Evolutionary conservation across 805 yeast species (phyloP).

Genomic region (Suhomyces sp.): DNA sequence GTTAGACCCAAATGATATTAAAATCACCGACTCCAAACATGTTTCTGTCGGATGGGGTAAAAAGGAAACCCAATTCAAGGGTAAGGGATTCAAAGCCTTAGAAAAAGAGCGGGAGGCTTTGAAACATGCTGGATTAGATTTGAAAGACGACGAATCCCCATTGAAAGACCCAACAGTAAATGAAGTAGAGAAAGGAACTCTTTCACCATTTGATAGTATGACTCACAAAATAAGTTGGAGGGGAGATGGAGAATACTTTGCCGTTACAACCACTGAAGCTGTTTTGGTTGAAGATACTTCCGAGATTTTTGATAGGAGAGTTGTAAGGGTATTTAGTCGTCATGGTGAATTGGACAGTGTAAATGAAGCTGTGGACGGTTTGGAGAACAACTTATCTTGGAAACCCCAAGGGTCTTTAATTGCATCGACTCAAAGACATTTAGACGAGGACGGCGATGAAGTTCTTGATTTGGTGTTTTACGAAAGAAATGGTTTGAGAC

Average conservation of each 20-base stretch:
- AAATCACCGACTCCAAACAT: conserved; percentile 60
- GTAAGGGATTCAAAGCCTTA: conserved; percentile 80
- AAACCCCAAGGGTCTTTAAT: conserved; percentile 86
- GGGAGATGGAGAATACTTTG: conserved; percentile 87
- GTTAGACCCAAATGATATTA: conserved; percentile 60
- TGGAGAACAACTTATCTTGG: conserved; percentile 77
- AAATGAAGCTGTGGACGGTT: conserved; percentile 84
- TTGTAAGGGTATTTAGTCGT: conserved; percentile 76
- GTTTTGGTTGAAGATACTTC: conserved; percentile 39
- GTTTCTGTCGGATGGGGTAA: conserved; percentile 99
- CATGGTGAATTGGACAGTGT: conserved; percentile 77
- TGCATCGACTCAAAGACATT: conserved; percentile 72
- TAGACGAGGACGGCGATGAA: conserved; percentile 49
- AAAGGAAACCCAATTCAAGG: conserved; percentile 93
- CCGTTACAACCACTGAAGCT: conserved; percentile 61
- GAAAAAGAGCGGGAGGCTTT: conserved; percentile 60
- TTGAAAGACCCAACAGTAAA: conserved; percentile 87
- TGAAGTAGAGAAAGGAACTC: conserved; percentile 64
- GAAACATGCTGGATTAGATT: conserved; percentile 65
- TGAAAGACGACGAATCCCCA: conserved; percentile 54
- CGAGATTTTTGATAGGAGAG: conserved; percentile 55
- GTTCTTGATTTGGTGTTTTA: conserved; percentile 66
- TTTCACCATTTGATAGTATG: conserved; percentile 53
- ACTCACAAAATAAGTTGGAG: conserved; percentile 76
- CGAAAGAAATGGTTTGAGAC: conserved; percentile 90